These are phyloP conservation scores for Chaetomiaceae sp. DNA, from an alignment of 2,329 filamentous ascomycete species.

Conservation along the genomic window DNA sequence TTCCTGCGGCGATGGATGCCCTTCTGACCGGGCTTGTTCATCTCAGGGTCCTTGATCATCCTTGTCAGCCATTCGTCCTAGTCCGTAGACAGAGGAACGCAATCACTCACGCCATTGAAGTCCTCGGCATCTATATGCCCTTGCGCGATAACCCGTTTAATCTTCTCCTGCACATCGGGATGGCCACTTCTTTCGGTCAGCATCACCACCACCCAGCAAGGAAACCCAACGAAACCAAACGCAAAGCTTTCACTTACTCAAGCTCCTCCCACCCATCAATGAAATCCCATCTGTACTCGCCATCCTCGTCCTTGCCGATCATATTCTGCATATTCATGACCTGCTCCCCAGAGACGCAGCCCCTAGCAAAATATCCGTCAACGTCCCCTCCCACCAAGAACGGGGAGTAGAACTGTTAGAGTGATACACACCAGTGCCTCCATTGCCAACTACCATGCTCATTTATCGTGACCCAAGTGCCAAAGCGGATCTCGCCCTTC, in stretches of 20 bases:
- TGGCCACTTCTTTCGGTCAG: conserved; percentile 36
- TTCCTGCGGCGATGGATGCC: conserved; percentile 54
- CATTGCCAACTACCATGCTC: conserved; percentile 65
- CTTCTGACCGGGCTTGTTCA: conserved; percentile 63
- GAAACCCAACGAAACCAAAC: background rate
- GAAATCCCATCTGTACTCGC: conserved; percentile 54
- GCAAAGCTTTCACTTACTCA: conserved; percentile 34
- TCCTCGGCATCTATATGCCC: conserved; percentile 82
- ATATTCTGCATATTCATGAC: conserved; percentile 60
- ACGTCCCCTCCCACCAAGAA: background rate
- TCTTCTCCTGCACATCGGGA: conserved; percentile 65
- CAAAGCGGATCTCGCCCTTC: conserved; percentile 77
- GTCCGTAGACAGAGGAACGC: background rate
- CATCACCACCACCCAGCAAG: background rate
- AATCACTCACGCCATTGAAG: conserved; percentile 73
- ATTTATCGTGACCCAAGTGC: conserved; percentile 62
- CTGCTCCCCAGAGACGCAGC: conserved; percentile 77
- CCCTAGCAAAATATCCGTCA: conserved; percentile 52
- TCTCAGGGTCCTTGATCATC: conserved; percentile 61
- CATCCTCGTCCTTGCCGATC: conserved; percentile 43
- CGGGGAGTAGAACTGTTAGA: background rate
- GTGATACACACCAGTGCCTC: conserved; percentile 72
- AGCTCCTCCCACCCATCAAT: conserved; percentile 83
- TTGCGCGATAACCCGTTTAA: conserved; percentile 65
- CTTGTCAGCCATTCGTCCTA: conserved; percentile 6